Base-by-base conservation (phyloP, 331 rosid genomes). In the Cydonia oblonga region DNA sequence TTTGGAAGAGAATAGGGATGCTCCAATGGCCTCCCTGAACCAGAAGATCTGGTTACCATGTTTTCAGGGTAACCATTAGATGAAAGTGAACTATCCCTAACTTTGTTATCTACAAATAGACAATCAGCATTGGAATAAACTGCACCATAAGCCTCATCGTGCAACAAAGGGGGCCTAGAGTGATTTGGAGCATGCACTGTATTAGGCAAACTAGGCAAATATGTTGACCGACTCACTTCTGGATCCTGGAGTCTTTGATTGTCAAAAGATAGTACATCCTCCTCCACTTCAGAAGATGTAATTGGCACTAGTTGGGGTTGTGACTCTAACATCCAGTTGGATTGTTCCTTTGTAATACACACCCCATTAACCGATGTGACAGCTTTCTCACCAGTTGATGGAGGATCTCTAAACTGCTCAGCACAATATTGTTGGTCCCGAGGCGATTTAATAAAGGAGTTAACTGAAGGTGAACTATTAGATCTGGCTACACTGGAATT, bases 231-330 rank as follows among this genome's bases (percentile, higher is more conserved):
- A 77, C 77, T 78, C 74, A 82, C 85, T 83, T 90, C 97, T 54
- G 95, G 97, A 81, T 87, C 98, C 82, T 86, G 89, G 22, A 82
- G 90, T 67, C 98, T 82, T 73, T 84, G 90, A 80, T 84, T 85
- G 72, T 86, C 93, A 77, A 90, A 90, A 75, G 87, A 82, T 68
- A 82, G 71, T 64, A 84, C 81, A 78, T 90, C 96, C 70, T 90
- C 98, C 72, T 93, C 98, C 66, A 87, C 78, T 74, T 86, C 88
- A 69, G 84, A 25, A 58, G 77, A 78, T 44, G 66, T 70, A 68
- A 64, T 70, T 32, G 84, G 70, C 42, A 62, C 66, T 68, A 59
- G 66, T 62, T 73, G 78, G 51, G 78, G 46, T 57, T 73, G 86
- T 9, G 83, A 76, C 66, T 85, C 85, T 28, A 80, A 79, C 54